phyloP scores from a whole-genome alignment of 2,329 filamentous ascomycete species.

The Cadophora malorum region DNA sequence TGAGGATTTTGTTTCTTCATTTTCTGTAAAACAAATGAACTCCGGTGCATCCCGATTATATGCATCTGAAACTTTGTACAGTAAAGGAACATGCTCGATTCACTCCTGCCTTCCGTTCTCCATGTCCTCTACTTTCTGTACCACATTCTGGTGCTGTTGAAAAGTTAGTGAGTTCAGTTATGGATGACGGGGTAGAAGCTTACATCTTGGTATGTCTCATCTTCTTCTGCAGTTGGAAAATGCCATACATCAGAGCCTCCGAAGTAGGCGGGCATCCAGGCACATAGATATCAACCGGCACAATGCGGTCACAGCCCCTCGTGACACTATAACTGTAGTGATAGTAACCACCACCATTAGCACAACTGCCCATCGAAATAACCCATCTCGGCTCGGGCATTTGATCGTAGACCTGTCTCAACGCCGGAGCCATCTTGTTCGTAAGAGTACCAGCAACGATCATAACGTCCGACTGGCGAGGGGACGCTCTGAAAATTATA shows the following conservation, averaged over 20 bases:
- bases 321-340: constrained; percentile 84
- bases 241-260: constrained; percentile 65
- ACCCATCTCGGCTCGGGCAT: constrained; percentile 94
- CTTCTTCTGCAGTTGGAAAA: constrained; percentile 57
- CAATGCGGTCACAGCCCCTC: constrained; percentile 76
- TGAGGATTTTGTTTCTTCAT: constrained; percentile 23
- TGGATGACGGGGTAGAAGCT: background rate
- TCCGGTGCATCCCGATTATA: constrained; percentile 38
- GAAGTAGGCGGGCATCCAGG: constrained; percentile 72
- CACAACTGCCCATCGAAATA: constrained; percentile 81
- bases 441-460: constrained; percentile 91
- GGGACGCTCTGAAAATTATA: constrained; percentile 89
- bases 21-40: constrained; percentile 36
- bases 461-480: constrained; percentile 90
- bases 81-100: constrained; percentile 27
- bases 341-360: constrained; percentile 86
- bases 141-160: constrained; percentile 54
- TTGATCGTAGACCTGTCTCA: constrained; percentile 92
- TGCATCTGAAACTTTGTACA: constrained; percentile 42
- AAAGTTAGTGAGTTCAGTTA: constrained; percentile 48
- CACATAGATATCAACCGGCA: constrained; percentile 82
- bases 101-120: background rate
- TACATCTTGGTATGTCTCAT: constrained; percentile 53
- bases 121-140: constrained; percentile 58
- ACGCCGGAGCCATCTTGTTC: constrained; percentile 94